phyloP scores from a whole-genome alignment of 2,329 filamentous ascomycete genomes.

The Xylaria sp. region DNA sequence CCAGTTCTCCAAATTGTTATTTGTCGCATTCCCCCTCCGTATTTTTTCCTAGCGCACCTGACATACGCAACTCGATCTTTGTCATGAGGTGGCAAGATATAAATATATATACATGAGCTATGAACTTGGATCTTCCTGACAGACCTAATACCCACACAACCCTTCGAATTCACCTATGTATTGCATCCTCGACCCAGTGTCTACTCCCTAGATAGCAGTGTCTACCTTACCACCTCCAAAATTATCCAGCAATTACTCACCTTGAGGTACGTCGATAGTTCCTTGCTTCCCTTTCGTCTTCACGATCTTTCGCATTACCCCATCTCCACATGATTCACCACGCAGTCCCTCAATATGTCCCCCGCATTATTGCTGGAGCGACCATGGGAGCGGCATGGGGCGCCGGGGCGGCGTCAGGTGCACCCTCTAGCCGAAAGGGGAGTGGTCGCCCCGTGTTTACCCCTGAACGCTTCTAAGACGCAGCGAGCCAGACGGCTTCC shows the following conservation, averaged over 20 bases:
- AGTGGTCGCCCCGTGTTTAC: conserved; percentile 5
- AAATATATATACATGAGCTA: too few species aligned
- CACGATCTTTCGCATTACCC: too few species aligned
- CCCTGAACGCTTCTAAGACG: conserved; percentile 7
- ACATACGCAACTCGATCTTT: background rate
- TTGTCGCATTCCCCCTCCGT: background rate
- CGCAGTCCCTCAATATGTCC: background rate
- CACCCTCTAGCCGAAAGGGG: conserved; percentile 3
- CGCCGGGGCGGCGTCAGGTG: background rate
- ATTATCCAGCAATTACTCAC: too few species aligned
- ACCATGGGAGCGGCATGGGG: background rate
- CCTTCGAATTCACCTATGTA: too few species aligned
- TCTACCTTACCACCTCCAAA: too few species aligned
- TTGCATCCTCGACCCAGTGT: too few species aligned
- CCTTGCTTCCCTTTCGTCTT: too few species aligned
- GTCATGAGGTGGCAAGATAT: background rate
- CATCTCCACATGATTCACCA: background rate
- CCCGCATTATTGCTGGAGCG: background rate
- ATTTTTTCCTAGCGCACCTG: background rate
- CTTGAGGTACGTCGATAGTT: too few species aligned
- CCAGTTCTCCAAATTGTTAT: background rate
- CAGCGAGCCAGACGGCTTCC: too few species aligned
- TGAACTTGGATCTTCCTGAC: too few species aligned
- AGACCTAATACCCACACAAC: too few species aligned
- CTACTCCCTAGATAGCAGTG: too few species aligned